Conservation (phyloP, 257 asterid species). For the Nicotiana knightiana region DNA sequence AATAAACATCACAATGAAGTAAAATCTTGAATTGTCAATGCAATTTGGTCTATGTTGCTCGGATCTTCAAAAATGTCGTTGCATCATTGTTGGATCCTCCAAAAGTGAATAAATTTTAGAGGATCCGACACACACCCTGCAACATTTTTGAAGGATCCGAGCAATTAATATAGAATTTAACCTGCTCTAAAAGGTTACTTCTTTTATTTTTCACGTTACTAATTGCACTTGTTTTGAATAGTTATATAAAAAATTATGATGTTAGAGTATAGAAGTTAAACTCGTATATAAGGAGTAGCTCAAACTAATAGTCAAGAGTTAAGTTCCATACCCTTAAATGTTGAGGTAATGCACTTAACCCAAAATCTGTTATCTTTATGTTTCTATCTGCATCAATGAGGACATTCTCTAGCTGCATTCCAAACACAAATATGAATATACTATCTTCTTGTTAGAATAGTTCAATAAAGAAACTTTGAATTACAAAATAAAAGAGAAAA, state of each 20-base stretch:
- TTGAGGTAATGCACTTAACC: constrained; percentile 97
- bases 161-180: no score
- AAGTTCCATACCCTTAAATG: constrained; percentile 64
- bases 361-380: constrained; percentile 83
- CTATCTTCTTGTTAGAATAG: neutral
- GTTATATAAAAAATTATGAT: no score
- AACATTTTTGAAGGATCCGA: no score
- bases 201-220: no score
- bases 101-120: no score
- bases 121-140: no score
- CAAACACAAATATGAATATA: neutral
- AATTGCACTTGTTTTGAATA: neutral
- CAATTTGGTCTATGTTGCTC: no score
- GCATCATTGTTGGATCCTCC: no score
- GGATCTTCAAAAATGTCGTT: no score
- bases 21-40: no score
- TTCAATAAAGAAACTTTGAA: neutral
- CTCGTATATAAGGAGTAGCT: neutral
- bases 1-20: neutral
- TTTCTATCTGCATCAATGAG: constrained; percentile 60
- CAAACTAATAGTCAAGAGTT: neutral
- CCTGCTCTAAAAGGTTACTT: neutral
- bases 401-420: constrained; percentile 85
- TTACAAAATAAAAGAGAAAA: no score
- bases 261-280: no score